These are phyloP conservation scores for Malassezia cuniculi DNA, from an alignment of 1,284 basidiomycete species.

Conservation along the genomic window DNA sequence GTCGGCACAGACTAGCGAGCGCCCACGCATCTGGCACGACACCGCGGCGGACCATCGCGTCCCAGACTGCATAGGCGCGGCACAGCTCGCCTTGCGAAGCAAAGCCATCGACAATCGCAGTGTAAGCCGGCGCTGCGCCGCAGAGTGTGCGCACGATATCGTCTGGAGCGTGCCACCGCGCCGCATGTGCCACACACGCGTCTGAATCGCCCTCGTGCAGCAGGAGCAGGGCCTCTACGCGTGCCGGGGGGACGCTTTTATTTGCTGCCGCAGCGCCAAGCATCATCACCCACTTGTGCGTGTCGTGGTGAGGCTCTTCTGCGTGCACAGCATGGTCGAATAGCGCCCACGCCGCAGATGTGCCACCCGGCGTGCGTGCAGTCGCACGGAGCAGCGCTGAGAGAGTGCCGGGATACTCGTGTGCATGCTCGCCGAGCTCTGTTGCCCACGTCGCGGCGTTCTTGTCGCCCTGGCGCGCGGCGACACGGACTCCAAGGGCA, in stretches of 20 bases:
- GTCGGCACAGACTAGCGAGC: slow-evolving; percentile 8
- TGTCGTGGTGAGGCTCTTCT: neutral
- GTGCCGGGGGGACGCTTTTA: slow-evolving; percentile 5
- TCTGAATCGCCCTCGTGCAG: neutral
- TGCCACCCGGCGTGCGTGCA: slow-evolving; percentile 1
- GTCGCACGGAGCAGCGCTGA: slow-evolving; percentile 10
- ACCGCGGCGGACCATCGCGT: slow-evolving; percentile 9
- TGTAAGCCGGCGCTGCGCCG: slow-evolving; percentile 1
- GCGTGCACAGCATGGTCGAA: slow-evolving; percentile 3
- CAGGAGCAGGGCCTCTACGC: slow-evolving; percentile 5
- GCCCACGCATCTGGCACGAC: slow-evolving; percentile 10
- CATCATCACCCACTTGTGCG: slow-evolving; percentile 13
- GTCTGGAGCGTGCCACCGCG: slow-evolving; percentile 5
- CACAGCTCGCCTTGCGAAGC: slow-evolving; percentile 5
- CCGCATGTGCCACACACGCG: neutral
- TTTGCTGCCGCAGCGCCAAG: slow-evolving; percentile 11
- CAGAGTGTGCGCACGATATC: neutral
- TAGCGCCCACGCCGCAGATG: slow-evolving; percentile 10
- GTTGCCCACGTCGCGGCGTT: slow-evolving; percentile 3
- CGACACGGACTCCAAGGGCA: slow-evolving; percentile 7
- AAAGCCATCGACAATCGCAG: slow-evolving; percentile 9
- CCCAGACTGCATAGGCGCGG: slow-evolving; percentile 8
- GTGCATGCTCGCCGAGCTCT: neutral
- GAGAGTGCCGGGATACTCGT: neutral
- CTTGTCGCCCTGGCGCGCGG: slow-evolving; percentile 5